These are phyloP conservation scores for Kwoniella europaea DNA, from an alignment of 768 basidiomycete genomes.

Conservation along the genomic window DNA sequence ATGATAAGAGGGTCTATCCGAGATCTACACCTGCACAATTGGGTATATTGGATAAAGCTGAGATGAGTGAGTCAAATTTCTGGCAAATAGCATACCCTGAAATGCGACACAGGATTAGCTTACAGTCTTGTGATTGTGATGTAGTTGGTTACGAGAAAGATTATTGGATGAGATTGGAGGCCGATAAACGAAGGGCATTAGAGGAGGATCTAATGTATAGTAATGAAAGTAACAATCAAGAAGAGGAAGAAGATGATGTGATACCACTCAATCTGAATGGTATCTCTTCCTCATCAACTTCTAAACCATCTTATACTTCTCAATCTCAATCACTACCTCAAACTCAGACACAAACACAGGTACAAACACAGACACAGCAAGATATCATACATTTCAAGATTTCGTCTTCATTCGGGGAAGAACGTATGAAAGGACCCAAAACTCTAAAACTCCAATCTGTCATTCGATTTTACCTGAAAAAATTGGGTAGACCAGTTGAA, in stretches of 20 bases:
- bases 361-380: background rate
- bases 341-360: background rate
- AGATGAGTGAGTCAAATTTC: conserved; percentile 22
- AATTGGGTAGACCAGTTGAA: conserved; percentile 8
- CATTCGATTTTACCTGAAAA: conserved; percentile 8
- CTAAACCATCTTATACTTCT: background rate
- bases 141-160: conserved; percentile 25
- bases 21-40: conserved; percentile 17
- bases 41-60: conserved; percentile 14
- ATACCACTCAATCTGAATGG: background rate
- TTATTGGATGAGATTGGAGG: conserved; percentile 14
- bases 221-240: background rate
- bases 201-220: background rate
- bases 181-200: conserved; percentile 11
- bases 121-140: background rate
- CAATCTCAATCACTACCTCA: background rate
- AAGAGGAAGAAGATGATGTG: conserved; percentile 1
- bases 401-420: background rate
- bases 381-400: conserved; percentile 11
- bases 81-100: background rate
- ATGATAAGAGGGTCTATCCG: conserved; percentile 24
- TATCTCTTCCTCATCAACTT: background rate
- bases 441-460: background rate
- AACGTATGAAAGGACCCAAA: conserved; percentile 11
- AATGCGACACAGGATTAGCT: background rate